phyloP scores from a whole-genome alignment of 2,329 filamentous ascomycete species.

The Sporothrix schenckii region DNA sequence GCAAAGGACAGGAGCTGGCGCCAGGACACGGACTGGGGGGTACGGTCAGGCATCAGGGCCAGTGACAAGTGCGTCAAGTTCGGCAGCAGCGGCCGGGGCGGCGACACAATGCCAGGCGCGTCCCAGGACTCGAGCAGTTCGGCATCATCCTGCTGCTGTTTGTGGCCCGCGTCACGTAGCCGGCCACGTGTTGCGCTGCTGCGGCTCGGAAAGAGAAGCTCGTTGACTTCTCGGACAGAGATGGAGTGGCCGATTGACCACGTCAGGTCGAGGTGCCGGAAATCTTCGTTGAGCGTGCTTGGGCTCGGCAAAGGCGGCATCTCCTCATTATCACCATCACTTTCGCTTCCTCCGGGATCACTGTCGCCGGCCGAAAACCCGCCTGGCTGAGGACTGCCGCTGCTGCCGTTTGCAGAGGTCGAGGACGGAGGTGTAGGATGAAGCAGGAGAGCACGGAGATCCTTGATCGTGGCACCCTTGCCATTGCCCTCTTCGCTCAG shows the following conservation, averaged over 20 bases:
- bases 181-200: too few species aligned
- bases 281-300: slow-evolving; percentile 48
- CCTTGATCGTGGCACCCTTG: slow-evolving; percentile 51
- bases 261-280: slow-evolving; percentile 59
- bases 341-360: slow-evolving; percentile 38
- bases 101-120: slow-evolving; percentile 37
- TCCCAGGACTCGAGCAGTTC: slow-evolving; percentile 59
- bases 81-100: slow-evolving; percentile 52
- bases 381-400: neutral
- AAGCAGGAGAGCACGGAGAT: slow-evolving; percentile 53
- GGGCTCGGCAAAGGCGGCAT: slow-evolving; percentile 35
- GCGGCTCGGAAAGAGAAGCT: slow-evolving; percentile 51
- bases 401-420: neutral
- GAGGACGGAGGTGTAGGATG: slow-evolving; percentile 38
- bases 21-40: slow-evolving; percentile 53
- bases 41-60: slow-evolving; percentile 45
- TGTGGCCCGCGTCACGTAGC: neutral
- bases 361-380: neutral
- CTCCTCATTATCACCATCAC: slow-evolving; percentile 38
- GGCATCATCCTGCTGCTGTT: slow-evolving; percentile 31
- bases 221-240: slow-evolving; percentile 55
- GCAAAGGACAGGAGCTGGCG: slow-evolving; percentile 60
- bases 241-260: slow-evolving; percentile 56
- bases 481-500: slow-evolving; percentile 42
- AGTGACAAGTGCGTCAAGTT: slow-evolving; percentile 65